Conservation (phyloP, 106 monocot genomes). For the Dioscorea dumetorum region DNA sequence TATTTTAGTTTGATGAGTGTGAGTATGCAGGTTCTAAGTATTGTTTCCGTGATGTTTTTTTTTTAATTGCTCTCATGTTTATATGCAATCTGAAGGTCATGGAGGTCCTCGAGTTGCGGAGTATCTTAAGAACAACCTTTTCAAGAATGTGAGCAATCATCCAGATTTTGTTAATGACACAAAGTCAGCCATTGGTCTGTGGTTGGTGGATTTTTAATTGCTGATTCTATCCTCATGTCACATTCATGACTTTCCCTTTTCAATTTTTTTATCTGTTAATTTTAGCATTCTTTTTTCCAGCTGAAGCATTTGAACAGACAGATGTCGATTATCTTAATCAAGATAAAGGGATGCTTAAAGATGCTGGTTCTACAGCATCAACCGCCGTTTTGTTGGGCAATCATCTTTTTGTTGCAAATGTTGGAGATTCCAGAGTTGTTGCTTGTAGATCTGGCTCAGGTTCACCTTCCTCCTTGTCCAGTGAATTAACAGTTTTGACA, state of each 20-base stretch:
- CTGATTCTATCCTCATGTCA: slow-evolving; percentile 9
- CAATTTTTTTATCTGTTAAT: background rate
- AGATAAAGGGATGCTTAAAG: slow-evolving; percentile 35
- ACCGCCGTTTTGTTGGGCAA: slow-evolving; percentile 57
- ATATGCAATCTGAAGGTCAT: slow-evolving; percentile 31
- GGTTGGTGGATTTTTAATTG: slow-evolving; percentile 24
- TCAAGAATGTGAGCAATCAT: slow-evolving; percentile 63
- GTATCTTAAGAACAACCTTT: slow-evolving; percentile 58
- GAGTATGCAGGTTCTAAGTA: too few species aligned
- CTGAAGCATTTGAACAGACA: slow-evolving; percentile 53
- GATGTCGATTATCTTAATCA: slow-evolving; percentile 43
- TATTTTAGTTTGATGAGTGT: too few species aligned
- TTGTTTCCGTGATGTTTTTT: background rate
- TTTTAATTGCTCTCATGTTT: background rate
- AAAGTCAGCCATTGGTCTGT: slow-evolving; percentile 65
- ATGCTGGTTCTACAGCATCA: slow-evolving; percentile 78
- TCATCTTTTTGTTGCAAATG: slow-evolving; percentile 64
- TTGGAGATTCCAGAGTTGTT: slow-evolving; percentile 76
- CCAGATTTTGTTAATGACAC: slow-evolving; percentile 58
- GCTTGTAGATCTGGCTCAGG: slow-evolving; percentile 53
- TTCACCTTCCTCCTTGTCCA: slow-evolving; percentile 9
- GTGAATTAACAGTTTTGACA: background rate
- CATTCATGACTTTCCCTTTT: background rate
- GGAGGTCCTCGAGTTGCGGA: slow-evolving; percentile 56
- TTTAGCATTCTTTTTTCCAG: slow-evolving; percentile 28